A percentile compares a stretch with the other conserved stretches of the same genome.
These are phyloP conservation scores for Daldinia loculata DNA, from an alignment of 495 filamentous ascomycete species.

Conservation along the genomic window DNA sequence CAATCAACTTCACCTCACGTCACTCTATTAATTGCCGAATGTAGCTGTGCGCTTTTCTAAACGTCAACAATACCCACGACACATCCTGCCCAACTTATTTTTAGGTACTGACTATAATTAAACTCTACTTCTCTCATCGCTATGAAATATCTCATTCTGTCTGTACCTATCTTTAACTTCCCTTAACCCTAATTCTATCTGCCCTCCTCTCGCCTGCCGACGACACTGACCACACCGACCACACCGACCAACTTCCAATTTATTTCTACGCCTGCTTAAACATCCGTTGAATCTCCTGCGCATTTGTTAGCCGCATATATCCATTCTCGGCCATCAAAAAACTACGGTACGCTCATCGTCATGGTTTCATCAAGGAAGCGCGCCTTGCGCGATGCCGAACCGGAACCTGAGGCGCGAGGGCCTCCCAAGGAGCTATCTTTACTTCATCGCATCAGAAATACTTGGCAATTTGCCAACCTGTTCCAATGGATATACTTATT, in stretches of 20 bases:
- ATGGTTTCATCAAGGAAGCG: constrained; percentile 74
- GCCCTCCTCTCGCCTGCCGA: background rate
- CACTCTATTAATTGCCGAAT: constrained; percentile 18
- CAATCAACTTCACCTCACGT: constrained; percentile 11
- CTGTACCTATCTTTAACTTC: constrained; percentile 19
- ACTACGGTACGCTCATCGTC: constrained; percentile 25
- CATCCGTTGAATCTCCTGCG: constrained; percentile 1
- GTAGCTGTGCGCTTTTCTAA: constrained; percentile 17
- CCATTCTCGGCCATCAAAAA: background rate
- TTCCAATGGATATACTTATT: constrained; percentile 94
- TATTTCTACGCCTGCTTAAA: background rate
- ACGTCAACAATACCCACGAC: background rate
- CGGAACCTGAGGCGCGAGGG: constrained; percentile 52
- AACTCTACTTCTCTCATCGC: constrained; percentile 16
- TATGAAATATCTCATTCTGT: constrained; percentile 39
- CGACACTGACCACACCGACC: constrained; percentile 10
- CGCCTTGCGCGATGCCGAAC: constrained; percentile 71
- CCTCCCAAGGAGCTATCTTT: constrained; percentile 60
- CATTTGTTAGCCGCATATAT: constrained; percentile 1
- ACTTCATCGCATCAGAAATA: constrained; percentile 78
- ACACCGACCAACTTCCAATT: background rate
- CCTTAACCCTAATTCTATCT: constrained; percentile 36
- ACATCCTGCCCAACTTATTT: constrained; percentile 13
- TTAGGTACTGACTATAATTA: constrained; percentile 17
- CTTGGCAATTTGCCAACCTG: constrained; percentile 95